Conservation (phyloP, 2,329 filamentous ascomycete genomes). For the Nemania sp. region DNA sequence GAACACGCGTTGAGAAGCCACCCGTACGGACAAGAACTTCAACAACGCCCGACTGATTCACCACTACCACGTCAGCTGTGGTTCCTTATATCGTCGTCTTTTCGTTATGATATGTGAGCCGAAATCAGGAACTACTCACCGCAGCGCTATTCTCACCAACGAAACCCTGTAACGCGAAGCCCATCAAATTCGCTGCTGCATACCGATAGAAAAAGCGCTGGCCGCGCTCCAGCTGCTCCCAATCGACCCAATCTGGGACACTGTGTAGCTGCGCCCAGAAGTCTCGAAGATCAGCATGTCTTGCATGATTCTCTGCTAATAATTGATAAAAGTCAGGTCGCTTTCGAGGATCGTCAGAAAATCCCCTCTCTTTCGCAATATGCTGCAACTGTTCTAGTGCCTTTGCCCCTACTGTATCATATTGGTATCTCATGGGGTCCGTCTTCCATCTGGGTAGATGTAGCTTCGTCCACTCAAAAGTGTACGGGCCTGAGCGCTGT, state of each 20-base stretch:
- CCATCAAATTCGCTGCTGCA: constrained; percentile 63
- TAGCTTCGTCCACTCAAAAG: constrained; percentile 18
- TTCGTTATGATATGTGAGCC: neutral
- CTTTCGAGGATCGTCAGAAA: constrained; percentile 21
- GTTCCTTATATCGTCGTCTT: neutral
- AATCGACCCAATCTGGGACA: constrained; percentile 69
- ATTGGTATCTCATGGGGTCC: constrained; percentile 20
- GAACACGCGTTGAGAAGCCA: constrained; percentile 65
- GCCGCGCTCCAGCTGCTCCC: constrained; percentile 66
- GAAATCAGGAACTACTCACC: constrained; percentile 34
- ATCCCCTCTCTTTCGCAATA: constrained; percentile 17
- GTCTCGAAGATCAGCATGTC: constrained; percentile 2
- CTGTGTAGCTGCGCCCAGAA: constrained; percentile 64
- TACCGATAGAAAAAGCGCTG: constrained; percentile 70
- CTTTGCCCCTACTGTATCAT: constrained; percentile 12
- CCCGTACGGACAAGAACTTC: constrained; percentile 69
- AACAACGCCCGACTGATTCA: constrained; percentile 53
- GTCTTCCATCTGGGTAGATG: constrained; percentile 25
- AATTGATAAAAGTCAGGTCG: constrained; percentile 23
- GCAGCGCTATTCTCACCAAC: constrained; percentile 49
- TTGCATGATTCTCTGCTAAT: constrained; percentile 11
- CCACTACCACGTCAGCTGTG: neutral
- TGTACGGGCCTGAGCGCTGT: constrained; percentile 14
- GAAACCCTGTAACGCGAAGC: constrained; percentile 46
- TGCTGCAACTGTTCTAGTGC: constrained; percentile 13